phyloP scores from a whole-genome alignment of 257 asterid species.

The Nicotiana otophora region DNA sequence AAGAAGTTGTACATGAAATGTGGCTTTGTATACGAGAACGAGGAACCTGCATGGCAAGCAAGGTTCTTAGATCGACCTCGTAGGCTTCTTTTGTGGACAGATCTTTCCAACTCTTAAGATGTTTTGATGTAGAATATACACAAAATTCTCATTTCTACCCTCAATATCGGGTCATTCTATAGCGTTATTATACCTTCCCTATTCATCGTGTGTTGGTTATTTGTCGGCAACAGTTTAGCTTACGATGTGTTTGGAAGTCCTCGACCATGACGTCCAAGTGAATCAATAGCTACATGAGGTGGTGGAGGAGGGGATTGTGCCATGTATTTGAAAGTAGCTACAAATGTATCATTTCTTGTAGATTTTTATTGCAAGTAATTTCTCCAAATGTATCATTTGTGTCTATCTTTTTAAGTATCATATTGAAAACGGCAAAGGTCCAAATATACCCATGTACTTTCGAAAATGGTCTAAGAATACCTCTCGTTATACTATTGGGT shows the following conservation, averaged over 20 bases:
- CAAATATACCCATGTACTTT: too few relatives aligned
- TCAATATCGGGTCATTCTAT: too few relatives aligned
- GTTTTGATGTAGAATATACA: slow-evolving; percentile 19
- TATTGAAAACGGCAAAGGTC: too few relatives aligned
- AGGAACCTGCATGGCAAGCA: slow-evolving; percentile 96
- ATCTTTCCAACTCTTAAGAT: slow-evolving; percentile 51
- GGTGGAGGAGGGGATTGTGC: background rate
- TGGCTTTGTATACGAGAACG: slow-evolving; percentile 74
- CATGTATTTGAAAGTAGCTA: background rate
- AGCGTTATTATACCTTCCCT: too few relatives aligned
- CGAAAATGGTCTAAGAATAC: too few relatives aligned
- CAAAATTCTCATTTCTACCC: background rate
- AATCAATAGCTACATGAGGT: background rate
- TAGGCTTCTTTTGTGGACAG: slow-evolving; percentile 78
- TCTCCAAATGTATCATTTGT: background rate
- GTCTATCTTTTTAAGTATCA: background rate
- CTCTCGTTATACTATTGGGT: too few relatives aligned
- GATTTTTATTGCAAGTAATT: background rate
- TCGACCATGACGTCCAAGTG: background rate
- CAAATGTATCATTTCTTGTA: background rate
- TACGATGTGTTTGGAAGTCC: too few relatives aligned
- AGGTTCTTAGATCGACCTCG: slow-evolving; percentile 84
- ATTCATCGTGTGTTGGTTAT: too few relatives aligned
- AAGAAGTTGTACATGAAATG: slow-evolving; percentile 72
- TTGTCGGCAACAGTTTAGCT: too few relatives aligned